These are phyloP conservation scores for Loxodes magnus DNA, from an alignment of 73 alveolate genomes.

Conservation along the genomic window DNA sequence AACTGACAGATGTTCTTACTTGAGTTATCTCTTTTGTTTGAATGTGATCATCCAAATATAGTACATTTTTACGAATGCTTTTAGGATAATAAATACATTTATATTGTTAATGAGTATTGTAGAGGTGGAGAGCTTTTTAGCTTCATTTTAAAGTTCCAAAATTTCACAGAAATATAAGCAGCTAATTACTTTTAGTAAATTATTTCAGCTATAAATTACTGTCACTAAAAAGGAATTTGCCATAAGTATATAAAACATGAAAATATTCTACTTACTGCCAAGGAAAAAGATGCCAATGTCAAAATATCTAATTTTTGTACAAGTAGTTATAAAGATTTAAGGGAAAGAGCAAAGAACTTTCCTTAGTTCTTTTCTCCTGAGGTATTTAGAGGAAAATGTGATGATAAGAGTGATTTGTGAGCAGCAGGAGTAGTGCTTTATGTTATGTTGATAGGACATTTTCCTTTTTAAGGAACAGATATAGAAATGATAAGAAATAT, in stretches of 20 bases:
- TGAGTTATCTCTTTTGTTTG: slow-evolving; percentile 2
- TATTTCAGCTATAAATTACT: background rate
- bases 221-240: background rate
- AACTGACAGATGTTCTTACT: too few relatives aligned
- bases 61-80: slow-evolving; percentile 5
- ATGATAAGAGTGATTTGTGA: slow-evolving; percentile 69
- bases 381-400: slow-evolving; percentile 46
- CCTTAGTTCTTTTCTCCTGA: slow-evolving; percentile 74
- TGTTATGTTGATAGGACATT: slow-evolving; percentile 64
- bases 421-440: slow-evolving; percentile 64
- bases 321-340: background rate
- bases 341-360: background rate
- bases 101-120: slow-evolving; percentile 2
- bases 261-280: background rate
- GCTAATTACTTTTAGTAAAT: background rate
- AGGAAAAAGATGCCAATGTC: background rate
- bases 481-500: slow-evolving; percentile 20
- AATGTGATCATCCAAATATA: slow-evolving; percentile 5
- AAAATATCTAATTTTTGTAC: background rate
- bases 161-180: background rate
- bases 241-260: background rate
- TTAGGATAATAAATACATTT: background rate
- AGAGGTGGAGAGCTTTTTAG: slow-evolving; percentile 8
- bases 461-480: slow-evolving; percentile 58
- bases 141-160: background rate